These are phyloP conservation scores for Globisporangium carolinianum DNA, from an alignment of 352 stramenopile genomes.

Conservation along the genomic window DNA sequence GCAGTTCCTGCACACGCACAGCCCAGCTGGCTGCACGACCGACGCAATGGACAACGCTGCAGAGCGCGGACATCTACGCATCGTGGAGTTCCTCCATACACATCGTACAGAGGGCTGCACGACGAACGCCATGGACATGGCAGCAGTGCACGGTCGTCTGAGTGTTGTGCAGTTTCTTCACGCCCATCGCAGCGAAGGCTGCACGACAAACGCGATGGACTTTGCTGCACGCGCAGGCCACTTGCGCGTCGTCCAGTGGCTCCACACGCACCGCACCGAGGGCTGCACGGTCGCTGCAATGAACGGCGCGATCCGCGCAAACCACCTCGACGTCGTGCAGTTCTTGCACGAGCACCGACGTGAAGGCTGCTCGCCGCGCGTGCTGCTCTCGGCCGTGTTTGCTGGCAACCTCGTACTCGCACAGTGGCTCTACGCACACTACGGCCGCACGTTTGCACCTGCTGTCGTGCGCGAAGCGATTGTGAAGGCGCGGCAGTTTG, in stretches of 20 bases:
- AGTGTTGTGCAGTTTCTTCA: conserved; percentile 9
- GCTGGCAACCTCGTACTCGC: conserved; percentile 7
- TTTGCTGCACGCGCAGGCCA: conserved; percentile 3
- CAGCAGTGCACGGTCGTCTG: conserved; percentile 2
- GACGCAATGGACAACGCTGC: conserved; percentile 12
- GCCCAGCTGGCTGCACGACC: conserved; percentile 6
- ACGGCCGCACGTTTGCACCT: conserved; percentile 6
- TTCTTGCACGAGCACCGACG: conserved; percentile 6
- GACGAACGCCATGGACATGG: conserved; percentile 11
- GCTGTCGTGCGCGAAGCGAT: conserved; percentile 6
- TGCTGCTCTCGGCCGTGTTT: conserved; percentile 5
- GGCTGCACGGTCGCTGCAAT: conserved; percentile 9
- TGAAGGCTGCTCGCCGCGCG: conserved; percentile 10
- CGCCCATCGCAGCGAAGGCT: conserved; percentile 6
- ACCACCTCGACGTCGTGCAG: conserved; percentile 11
- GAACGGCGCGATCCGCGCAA: conserved; percentile 7
- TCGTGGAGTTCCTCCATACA: conserved; percentile 8
- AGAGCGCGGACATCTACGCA: conserved; percentile 6
- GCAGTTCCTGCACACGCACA: conserved; percentile 4
- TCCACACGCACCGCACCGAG: conserved; percentile 4
- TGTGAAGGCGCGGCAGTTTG: conserved; percentile 7
- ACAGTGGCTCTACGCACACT: conserved; percentile 3
- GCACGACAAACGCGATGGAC: conserved; percentile 9
- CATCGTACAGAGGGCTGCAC: conserved; percentile 11
- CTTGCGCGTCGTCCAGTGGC: conserved; percentile 7